Base-by-base conservation (phyloP, 768 basidiomycete species). In the Zangia roseola region DNA sequence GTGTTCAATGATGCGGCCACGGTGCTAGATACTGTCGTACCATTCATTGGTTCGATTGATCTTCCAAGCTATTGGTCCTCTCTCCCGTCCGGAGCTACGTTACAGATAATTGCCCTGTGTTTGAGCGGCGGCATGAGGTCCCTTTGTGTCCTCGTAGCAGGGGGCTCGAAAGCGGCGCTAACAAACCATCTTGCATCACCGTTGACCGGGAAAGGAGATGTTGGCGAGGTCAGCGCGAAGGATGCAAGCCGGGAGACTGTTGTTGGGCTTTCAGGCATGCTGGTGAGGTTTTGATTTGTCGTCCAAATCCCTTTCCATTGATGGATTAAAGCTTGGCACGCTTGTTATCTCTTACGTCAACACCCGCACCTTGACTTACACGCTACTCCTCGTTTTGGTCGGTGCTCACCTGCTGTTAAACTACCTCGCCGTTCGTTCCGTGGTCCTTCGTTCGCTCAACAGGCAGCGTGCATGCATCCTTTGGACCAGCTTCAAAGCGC, bases 161-260 rank as follows among this genome's bases (percentile, higher is more conserved):
- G 79, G 13, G 85, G 86, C 2, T 85, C 86, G 4, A 87, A 86
- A 61, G 79, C 84, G 2, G 83, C 85, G 3, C 74, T 88, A 16
- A 78, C 83, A 0, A 66, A 84, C 45, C 86, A 87, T 57, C 84
- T 87, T 55, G 78, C 83, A 1, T 77, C 74, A 5, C 76, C 82
- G 2, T 43, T 71, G 13, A 60, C 51, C 10, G 76, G 77, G 0
- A 72, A 72, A 35, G 84, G 84, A 5, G 85, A 88, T 54, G 70
- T 87, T 12, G 84, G 85, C 1, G 86, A 88, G 55, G 68, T 87
- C 35, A 86, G 81, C 49, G 85, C 84, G 1, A 88, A 88, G 59
- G 84, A 84, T 50, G 75, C 81, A 0, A 86, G 84, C 62, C 83
- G 83, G 52, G 84, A 87, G 64, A 88, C 86, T 0, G 79, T 86